Percentiles rank a stretch among this genome's conserved stretches.
phyloP scores from a whole-genome alignment of 768 basidiomycete species.

The Suillus subluteus region DNA sequence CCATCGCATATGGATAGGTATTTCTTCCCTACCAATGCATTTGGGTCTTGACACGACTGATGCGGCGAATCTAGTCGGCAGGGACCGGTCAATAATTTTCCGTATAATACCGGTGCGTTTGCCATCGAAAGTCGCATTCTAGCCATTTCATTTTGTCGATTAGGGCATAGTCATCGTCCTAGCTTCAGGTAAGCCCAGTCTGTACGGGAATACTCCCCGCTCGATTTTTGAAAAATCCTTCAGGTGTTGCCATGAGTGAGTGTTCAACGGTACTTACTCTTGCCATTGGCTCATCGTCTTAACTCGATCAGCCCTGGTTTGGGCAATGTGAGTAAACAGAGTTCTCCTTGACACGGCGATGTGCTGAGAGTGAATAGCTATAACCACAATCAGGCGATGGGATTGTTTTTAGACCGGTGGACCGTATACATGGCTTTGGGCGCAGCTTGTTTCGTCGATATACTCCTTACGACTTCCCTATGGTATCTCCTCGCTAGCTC shows the following conservation, averaged over 20 bases:
- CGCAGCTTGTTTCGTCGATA: background rate
- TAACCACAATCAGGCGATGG: rapidly evolving
- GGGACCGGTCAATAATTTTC: background rate
- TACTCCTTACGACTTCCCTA: background rate
- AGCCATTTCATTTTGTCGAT: background rate
- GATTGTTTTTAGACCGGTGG: background rate
- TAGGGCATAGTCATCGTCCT: background rate
- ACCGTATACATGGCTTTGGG: background rate
- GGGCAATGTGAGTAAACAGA: background rate
- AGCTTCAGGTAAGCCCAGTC: background rate
- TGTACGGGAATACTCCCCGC: background rate
- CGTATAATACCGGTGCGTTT: conserved; percentile 6
- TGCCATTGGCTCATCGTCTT: background rate
- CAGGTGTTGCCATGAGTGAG: background rate
- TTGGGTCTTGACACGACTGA: background rate
- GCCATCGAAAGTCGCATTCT: background rate
- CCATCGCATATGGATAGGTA: conserved; percentile 12
- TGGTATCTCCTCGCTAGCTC: conserved; percentile 9
- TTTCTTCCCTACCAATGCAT: background rate
- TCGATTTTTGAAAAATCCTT: background rate
- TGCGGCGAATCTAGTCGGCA: background rate
- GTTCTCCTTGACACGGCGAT: background rate
- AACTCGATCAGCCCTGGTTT: conserved; percentile 5
- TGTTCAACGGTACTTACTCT: background rate
- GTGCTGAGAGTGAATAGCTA: background rate